These are phyloP conservation scores for Wallacemonas sp. DNA, from an alignment of 208 protist species.

Conservation along the genomic window DNA sequence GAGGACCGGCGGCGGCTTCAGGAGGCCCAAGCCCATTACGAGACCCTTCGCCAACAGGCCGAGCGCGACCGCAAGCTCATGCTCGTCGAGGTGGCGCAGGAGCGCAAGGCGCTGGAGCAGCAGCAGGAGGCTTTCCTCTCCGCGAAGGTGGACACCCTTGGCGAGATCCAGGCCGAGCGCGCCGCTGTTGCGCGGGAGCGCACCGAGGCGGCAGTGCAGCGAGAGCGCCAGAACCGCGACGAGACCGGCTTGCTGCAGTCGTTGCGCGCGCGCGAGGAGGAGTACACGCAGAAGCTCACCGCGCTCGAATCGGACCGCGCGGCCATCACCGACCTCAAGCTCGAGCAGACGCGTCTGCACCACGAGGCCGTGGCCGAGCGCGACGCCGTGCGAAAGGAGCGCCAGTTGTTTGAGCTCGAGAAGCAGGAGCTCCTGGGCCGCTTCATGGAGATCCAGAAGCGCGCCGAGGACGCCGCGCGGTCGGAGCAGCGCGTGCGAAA, in stretches of 20 bases:
- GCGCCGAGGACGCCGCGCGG: constrained; percentile 66
- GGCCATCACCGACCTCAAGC: constrained; percentile 51
- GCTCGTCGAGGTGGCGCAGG: constrained; percentile 76
- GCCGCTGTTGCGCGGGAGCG: constrained; percentile 67
- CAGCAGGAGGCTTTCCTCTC: constrained; percentile 83
- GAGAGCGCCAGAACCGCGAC: constrained; percentile 80
- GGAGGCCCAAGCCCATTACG: constrained; percentile 69
- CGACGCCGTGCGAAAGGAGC: constrained; percentile 66
- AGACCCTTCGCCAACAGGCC: constrained; percentile 79
- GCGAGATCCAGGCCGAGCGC: constrained; percentile 81
- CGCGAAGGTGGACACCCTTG: constrained; percentile 70
- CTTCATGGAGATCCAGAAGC: constrained; percentile 65
- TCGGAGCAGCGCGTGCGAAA: constrained; percentile 58
- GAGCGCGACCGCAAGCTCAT: constrained; percentile 81
- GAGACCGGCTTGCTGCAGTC: constrained; percentile 74
- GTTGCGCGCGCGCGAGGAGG: constrained; percentile 76
- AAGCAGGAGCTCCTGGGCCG: constrained; percentile 71
- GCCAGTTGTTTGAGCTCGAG: constrained; percentile 78
- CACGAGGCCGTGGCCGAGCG: constrained; percentile 56
- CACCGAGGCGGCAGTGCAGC: constrained; percentile 61
- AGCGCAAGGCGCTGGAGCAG: constrained; percentile 83
- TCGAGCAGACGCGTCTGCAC: constrained; percentile 56
- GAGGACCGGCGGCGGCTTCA: constrained; percentile 76
- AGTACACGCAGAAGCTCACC: constrained; percentile 60
- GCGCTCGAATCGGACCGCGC: constrained; percentile 69